Base-by-base conservation (phyloP, 192 early-diverging fungal species). In the Thamnidium elegans region DNA sequence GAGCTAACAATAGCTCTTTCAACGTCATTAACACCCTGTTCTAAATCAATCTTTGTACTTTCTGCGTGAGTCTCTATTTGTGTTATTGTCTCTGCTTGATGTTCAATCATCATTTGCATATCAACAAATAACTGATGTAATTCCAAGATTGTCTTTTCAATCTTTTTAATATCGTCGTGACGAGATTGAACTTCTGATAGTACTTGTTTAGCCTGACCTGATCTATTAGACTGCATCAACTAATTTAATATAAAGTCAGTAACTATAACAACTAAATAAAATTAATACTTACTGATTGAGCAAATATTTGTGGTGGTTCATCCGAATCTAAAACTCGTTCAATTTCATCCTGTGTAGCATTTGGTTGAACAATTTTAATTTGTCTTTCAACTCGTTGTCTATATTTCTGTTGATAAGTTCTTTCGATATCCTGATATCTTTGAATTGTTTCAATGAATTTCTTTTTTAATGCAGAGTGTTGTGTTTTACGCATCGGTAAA, bases 111-210 rank as follows among this genome's bases (percentile, higher is more conserved):
- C 32, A 92, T 90, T 36, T 91, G 80, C 91, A 95, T 93, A 65
- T 95, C 92, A 39, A 90, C 85, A 60, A 94, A 95, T 32, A 95
- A 73, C 79, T 93, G 87, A 75, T 92, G 90, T 47, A 95, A 76
- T 82, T 95, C 92, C 84, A 92, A 65, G 69, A 94, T 92, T 14
- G 87, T 90, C 69, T 84, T 87, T 77, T 95, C 93, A 69, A 95
- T 94, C 76, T 88, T 86, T 63, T 92, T 81, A 54, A 95, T 91
- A 63, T 95, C 93, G 60, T 87, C 77, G 65, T 95, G 93, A 39
- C 90, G 79, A 62, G 86, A 79, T 76, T 95, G 92, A 39, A 95
- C 92, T 73, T 94, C 92, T 32, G 82, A 69, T 17, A 95, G 68
- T 7, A 91, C 93, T 42, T 81, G 79, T 17, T 80, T 79, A n/a